Evolutionary conservation across 164 flowering plant species (phyloP).

Genomic region (Dillenia suffruticosa): DNA sequence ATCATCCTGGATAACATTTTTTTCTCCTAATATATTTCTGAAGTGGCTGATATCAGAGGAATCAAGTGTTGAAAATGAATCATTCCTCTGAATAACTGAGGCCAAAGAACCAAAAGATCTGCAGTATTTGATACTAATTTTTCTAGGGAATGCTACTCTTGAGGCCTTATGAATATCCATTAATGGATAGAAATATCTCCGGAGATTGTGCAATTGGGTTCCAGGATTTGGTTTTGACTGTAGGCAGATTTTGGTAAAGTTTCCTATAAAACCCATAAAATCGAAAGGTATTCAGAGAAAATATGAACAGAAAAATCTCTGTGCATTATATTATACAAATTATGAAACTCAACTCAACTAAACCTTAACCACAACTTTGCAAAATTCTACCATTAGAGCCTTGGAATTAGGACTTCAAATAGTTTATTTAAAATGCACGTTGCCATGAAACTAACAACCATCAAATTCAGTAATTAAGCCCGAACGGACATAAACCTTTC

Average conservation of each 20-base stretch:
- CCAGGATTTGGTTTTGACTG: constrained; percentile 4
- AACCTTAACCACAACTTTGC: not conserved
- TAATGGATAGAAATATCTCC: not conserved
- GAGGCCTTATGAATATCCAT: constrained; percentile 5
- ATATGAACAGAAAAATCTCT: not conserved
- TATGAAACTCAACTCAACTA: not conserved
- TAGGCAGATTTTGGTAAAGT: not conserved
- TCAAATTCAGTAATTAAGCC: no score
- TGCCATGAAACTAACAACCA: no score
- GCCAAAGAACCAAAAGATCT: constrained; percentile 45
- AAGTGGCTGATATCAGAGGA: constrained; percentile 62
- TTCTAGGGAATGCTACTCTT: constrained; percentile 2
- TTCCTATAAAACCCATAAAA: constrained; percentile 8
- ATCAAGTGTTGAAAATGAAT: constrained; percentile 50
- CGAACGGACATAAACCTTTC: no score
- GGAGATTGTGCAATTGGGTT: constrained; percentile 5
- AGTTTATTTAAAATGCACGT: no score
- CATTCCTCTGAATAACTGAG: constrained; percentile 37
- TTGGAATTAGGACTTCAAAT: no score
- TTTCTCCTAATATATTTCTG: constrained; percentile 63
- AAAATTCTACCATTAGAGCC: not conserved
- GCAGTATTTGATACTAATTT: constrained; percentile 10
- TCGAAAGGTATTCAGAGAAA: not conserved
- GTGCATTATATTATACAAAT: constrained; percentile 2
- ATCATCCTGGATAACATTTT: constrained; percentile 77